Percentiles rank a stretch among this genome's conserved stretches.
Evolutionary conservation across 2,329 filamentous ascomycete genomes (phyloP).

Genomic region (Aspergillus fumigatiaffinis): DNA sequence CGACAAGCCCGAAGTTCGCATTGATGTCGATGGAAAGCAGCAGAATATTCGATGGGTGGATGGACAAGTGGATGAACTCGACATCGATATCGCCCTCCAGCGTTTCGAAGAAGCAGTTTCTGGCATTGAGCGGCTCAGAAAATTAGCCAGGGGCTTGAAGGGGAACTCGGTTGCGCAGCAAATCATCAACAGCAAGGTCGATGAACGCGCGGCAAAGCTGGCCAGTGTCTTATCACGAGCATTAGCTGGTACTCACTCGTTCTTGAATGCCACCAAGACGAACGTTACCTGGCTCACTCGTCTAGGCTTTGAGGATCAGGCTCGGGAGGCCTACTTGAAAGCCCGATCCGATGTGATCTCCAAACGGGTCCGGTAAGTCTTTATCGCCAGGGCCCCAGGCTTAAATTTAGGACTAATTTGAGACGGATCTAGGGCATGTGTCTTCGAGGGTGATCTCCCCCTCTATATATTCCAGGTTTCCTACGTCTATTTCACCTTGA

Average conservation of each 20-base stretch:
- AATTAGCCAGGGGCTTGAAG: conserved; percentile 73
- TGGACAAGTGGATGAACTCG: conserved; percentile 88
- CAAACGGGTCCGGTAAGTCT: conserved; percentile 70
- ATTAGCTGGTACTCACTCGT: conserved; percentile 72
- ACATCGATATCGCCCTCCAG: conserved; percentile 92
- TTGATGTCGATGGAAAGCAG: conserved; percentile 94
- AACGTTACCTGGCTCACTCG: conserved; percentile 81
- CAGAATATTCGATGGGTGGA: conserved; percentile 96
- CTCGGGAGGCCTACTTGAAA: conserved; percentile 79
- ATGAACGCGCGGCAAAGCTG: conserved; percentile 74
- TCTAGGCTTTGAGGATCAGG: conserved; percentile 85
- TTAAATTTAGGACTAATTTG: background rate
- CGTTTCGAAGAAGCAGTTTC: conserved; percentile 79
- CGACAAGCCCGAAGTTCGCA: conserved; percentile 69
- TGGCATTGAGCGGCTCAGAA: conserved; percentile 79
- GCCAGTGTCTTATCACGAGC: conserved; percentile 73
- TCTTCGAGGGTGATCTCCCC: conserved; percentile 90
- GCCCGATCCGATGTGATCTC: conserved; percentile 74
- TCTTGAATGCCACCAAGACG: conserved; percentile 70
- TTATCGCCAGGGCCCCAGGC: background rate
- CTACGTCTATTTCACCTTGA: conserved; percentile 91
- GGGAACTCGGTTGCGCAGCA: conserved; percentile 85
- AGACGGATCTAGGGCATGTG: conserved; percentile 65
- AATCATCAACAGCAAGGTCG: conserved; percentile 86
- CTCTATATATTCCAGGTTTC: conserved; percentile 93